Conservation (phyloP, 176 grass and related monocot species). For the Alopecurus myosuroides region DNA sequence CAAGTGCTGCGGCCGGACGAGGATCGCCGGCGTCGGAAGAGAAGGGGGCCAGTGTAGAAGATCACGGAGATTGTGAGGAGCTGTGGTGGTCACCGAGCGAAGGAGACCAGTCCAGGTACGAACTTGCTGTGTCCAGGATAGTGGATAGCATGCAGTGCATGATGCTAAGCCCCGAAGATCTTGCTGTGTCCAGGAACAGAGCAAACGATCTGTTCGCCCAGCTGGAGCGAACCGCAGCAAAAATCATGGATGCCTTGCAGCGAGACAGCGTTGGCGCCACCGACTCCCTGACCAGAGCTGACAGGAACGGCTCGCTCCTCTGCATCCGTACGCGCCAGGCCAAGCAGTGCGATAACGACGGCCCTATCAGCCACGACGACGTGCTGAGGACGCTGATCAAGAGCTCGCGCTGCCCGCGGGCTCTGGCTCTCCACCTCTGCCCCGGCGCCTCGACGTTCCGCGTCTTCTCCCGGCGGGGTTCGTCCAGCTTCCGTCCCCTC, state of each 20-base stretch:
- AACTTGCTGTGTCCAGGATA: too few species aligned
- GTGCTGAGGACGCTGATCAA: constrained; percentile 42
- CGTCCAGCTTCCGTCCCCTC: constrained; percentile 38
- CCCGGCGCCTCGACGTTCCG: constrained; percentile 40
- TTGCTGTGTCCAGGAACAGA: constrained; percentile 29
- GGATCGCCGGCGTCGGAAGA: background rate
- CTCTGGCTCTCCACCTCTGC: constrained; percentile 40
- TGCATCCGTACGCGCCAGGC: constrained; percentile 37
- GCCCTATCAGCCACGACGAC: constrained; percentile 33
- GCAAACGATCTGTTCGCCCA: constrained; percentile 13
- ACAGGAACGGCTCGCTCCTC: constrained; percentile 9
- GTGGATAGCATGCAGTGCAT: background rate
- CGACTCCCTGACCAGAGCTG: background rate
- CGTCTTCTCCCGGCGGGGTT: constrained; percentile 52
- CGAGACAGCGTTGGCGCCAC: background rate
- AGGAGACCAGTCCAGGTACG: constrained; percentile 22
- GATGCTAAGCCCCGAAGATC: background rate
- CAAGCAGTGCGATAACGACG: background rate
- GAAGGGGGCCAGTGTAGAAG: constrained; percentile 12
- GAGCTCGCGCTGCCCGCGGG: constrained; percentile 34
- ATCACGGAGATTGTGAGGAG: constrained; percentile 38
- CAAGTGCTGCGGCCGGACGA: background rate
- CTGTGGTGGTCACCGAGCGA: constrained; percentile 38
- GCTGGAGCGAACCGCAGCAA: constrained; percentile 30
- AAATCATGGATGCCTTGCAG: constrained; percentile 11